phyloP scores from a whole-genome alignment of 306 rosid species.

The Acmispon strigosus region DNA sequence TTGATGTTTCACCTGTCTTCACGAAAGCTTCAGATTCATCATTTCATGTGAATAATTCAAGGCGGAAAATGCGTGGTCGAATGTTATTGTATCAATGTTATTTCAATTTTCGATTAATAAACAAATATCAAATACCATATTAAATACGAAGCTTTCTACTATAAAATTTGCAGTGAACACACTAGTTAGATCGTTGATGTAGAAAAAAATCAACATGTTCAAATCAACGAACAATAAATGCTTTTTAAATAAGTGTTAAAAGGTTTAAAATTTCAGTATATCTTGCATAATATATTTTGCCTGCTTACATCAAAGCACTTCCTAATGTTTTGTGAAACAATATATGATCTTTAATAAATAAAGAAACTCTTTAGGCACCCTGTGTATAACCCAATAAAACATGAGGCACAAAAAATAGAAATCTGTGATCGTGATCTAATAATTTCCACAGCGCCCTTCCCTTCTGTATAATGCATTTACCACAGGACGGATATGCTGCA shows the following conservation, averaged over 20 bases:
- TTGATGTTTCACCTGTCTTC: no score
- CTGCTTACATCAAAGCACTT: not conserved
- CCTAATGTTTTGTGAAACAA: not conserved
- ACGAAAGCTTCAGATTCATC: no score
- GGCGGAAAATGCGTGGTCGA: no score
- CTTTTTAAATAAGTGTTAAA: not conserved
- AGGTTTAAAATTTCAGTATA: not conserved
- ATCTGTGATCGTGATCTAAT: not conserved
- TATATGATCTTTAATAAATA: not conserved
- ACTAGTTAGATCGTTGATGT: no score
- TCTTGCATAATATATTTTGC: not conserved
- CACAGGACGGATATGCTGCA: constrained; percentile 7
- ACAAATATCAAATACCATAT: no score
- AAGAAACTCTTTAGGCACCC: not conserved
- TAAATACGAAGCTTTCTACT: no score
- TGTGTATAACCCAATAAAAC: not conserved
- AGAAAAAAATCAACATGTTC: no score
- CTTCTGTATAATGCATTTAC: not conserved
- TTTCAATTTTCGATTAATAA: no score
- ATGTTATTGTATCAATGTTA: no score
- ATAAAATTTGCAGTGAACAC: no score
- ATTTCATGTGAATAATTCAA: no score
- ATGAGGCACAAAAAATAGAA: not conserved
- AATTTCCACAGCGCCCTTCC: not conserved
- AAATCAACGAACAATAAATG: not conserved